A percentile compares a stretch with the other conserved stretches of the same genome.
phyloP scores from a whole-genome alignment of 495 filamentous ascomycete genomes.

The Penicillium fimorum region DNA sequence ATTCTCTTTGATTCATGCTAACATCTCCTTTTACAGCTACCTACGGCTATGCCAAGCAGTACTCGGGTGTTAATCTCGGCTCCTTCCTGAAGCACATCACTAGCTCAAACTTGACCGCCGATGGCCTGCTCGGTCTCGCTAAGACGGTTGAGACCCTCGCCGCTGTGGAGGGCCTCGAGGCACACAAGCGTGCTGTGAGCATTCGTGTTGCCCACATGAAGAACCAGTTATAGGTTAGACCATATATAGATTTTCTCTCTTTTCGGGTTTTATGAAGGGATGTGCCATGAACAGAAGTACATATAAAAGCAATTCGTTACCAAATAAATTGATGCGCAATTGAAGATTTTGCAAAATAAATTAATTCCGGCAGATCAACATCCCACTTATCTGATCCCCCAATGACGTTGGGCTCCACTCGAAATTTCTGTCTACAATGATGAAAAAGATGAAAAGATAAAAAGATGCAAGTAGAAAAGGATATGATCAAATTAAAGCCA shows the following conservation, averaged over 20 bases:
- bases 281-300: constrained; percentile 21
- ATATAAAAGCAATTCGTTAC: constrained; percentile 9
- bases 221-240: constrained; percentile 22
- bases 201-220: constrained; percentile 74
- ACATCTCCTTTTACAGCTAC: constrained; percentile 61
- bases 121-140: constrained; percentile 81
- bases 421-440: background rate
- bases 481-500: background rate
- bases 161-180: constrained; percentile 90
- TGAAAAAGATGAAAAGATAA: too few species aligned
- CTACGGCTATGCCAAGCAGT: constrained; percentile 96
- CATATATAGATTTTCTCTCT: constrained; percentile 2
- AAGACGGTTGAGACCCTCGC: constrained; percentile 90
- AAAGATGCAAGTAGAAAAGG: too few species aligned
- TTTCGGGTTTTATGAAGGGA: constrained; percentile 24
- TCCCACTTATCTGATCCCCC: constrained; percentile 1
- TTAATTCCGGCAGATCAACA: background rate
- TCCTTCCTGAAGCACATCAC: constrained; percentile 98
- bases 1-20: constrained; percentile 10
- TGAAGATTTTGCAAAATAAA: background rate
- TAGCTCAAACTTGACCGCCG: constrained; percentile 78
- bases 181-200: constrained; percentile 87
- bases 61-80: constrained; percentile 92
- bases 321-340: too few species aligned
- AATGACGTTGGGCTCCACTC: constrained; percentile 12